phyloP scores from a whole-genome alignment of 345 rosid species.

The Salix viminalis region DNA sequence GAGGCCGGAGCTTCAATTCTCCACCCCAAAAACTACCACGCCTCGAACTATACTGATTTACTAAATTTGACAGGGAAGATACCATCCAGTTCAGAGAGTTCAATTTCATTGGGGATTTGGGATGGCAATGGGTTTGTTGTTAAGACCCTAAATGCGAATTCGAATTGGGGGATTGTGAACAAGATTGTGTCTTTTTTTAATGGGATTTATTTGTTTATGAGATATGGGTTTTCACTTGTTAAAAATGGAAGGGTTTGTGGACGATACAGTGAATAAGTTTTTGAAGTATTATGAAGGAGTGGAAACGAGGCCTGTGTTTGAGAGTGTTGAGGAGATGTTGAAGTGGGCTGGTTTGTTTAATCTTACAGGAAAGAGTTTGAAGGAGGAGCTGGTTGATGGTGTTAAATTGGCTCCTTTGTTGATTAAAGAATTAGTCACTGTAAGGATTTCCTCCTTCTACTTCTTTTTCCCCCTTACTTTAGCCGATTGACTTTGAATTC shows the following conservation, averaged over 20 bases:
- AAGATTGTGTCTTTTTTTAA: conserved; percentile 59
- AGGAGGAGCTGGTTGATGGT: conserved; percentile 43
- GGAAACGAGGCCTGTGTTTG: conserved; percentile 66
- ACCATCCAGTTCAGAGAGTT: conserved; percentile 48
- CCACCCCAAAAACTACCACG: conserved; percentile 82
- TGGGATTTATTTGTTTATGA: conserved; percentile 44
- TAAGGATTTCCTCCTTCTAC: conserved; percentile 26
- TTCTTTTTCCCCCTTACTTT: neutral
- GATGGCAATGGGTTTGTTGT: conserved; percentile 60
- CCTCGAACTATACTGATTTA: conserved; percentile 48
- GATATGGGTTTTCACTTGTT: conserved; percentile 81
- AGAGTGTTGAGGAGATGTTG: conserved; percentile 84
- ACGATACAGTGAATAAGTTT: conserved; percentile 64
- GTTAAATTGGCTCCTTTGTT: conserved; percentile 49
- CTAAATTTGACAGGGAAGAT: conserved; percentile 40
- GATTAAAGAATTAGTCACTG: conserved; percentile 67
- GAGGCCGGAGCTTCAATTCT: conserved; percentile 93
- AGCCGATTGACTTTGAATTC: neutral
- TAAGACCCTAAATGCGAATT: conserved; percentile 43
- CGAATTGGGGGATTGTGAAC: conserved; percentile 42
- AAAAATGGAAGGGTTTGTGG: conserved; percentile 61
- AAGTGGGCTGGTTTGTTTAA: conserved; percentile 74
- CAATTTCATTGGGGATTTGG: conserved; percentile 67
- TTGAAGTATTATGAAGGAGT: conserved; percentile 65
- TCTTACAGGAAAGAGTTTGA: conserved; percentile 61